Conservation (phyloP, 148 eudicot genomes). For the Vaccinium darrowii region DNA sequence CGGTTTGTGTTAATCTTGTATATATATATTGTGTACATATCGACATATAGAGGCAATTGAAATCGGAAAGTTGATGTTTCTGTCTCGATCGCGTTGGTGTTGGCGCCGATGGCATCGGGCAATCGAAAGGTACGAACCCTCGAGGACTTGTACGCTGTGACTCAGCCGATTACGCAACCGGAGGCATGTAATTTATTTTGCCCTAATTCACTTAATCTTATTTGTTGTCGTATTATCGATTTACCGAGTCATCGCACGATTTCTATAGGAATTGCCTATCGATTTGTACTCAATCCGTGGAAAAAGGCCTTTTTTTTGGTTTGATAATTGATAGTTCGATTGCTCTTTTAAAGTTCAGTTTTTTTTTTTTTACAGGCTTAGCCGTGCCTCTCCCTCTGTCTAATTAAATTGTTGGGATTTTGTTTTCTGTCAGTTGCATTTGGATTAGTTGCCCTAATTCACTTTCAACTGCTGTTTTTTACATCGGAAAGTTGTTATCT, state of each 20-base stretch:
- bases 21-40: neutral
- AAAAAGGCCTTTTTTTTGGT: no score
- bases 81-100: conserved; percentile 16
- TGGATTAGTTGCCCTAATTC: neutral
- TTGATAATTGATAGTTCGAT: no score
- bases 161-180: conserved; percentile 19
- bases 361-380: no score
- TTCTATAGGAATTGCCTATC: no score
- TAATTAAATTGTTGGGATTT: no score
- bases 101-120: conserved; percentile 16
- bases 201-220: neutral
- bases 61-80: conserved; percentile 17
- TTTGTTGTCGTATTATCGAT: no score
- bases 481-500: neutral
- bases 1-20: neutral
- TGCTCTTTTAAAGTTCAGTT: no score
- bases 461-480: neutral
- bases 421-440: no score
- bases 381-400: no score
- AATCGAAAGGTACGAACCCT: conserved; percentile 32
- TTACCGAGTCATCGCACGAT: no score
- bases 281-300: no score
- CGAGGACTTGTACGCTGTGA: conserved; percentile 24
- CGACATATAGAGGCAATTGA: neutral
- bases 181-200: conserved; percentile 27